Conservation (phyloP, 2,329 filamentous ascomycete genomes). For the Trichophyton mentagrophytes region DNA sequence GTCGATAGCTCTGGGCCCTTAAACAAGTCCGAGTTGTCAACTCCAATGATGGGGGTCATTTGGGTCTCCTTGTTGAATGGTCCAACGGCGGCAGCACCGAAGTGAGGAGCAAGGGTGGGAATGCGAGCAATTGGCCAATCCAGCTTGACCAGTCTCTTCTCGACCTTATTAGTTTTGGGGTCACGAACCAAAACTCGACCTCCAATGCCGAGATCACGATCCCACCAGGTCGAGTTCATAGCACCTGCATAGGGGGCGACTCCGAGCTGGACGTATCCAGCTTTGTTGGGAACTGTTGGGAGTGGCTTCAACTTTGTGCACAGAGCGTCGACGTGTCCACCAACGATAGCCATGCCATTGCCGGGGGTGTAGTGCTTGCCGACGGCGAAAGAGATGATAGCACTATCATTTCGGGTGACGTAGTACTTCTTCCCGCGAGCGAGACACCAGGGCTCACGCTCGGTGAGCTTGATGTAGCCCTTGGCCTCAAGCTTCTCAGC, state of each 20-base stretch:
- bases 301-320: slow-evolving; percentile 87
- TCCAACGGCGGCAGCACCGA: slow-evolving; percentile 56
- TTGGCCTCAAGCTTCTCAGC: slow-evolving; percentile 55
- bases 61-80: slow-evolving; percentile 81
- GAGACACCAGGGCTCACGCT: slow-evolving; percentile 68
- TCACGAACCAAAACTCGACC: slow-evolving; percentile 79
- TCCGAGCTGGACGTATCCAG: slow-evolving; percentile 77
- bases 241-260: slow-evolving; percentile 87
- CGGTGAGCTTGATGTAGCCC: slow-evolving; percentile 63
- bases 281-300: slow-evolving; percentile 67
- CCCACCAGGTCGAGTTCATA: slow-evolving; percentile 89
- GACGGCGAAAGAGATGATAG: slow-evolving; percentile 72
- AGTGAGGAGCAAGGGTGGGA: slow-evolving; percentile 85
- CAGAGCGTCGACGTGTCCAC: slow-evolving; percentile 83
- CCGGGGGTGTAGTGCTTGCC: slow-evolving; percentile 70
- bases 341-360: slow-evolving; percentile 77
- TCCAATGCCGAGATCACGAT: slow-evolving; percentile 81
- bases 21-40: slow-evolving; percentile 56
- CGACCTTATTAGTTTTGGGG: slow-evolving; percentile 57
- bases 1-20: slow-evolving; percentile 14
- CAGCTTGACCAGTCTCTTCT: slow-evolving; percentile 71
- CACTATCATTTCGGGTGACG: slow-evolving; percentile 70
- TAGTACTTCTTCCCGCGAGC: slow-evolving; percentile 79
- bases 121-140: slow-evolving; percentile 90
- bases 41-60: slow-evolving; percentile 83